Evolutionary conservation across 352 stramenopile genomes (phyloP).

Genomic region (Phytophthora meadii): DNA sequence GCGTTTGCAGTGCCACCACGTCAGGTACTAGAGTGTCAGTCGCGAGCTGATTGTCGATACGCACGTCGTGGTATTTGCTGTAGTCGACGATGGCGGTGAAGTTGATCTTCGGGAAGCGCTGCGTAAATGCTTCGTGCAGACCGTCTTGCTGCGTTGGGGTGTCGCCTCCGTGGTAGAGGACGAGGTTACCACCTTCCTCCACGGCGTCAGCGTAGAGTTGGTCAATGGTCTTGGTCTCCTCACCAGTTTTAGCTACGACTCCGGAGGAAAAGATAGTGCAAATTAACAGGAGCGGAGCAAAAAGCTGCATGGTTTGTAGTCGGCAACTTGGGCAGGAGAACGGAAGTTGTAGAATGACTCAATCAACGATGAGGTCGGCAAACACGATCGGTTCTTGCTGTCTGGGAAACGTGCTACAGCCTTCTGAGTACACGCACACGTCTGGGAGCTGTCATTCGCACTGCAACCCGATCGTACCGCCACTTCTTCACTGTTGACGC

Average conservation of each 20-base stretch:
- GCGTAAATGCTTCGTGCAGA: not conserved
- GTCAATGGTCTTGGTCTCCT: slow-evolving; percentile 52
- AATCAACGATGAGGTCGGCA: too few relatives aligned
- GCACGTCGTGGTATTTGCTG: slow-evolving; percentile 67
- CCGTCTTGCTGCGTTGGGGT: slow-evolving; percentile 33
- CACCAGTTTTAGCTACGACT: too few relatives aligned
- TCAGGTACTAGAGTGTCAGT: slow-evolving; percentile 48
- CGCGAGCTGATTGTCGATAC: slow-evolving; percentile 68
- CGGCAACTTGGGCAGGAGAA: too few relatives aligned
- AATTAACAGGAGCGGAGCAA: too few relatives aligned
- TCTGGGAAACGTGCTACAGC: too few relatives aligned
- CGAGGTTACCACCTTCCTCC: slow-evolving; percentile 54
- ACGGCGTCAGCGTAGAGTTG: slow-evolving; percentile 56
- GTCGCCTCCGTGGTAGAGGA: slow-evolving; percentile 53
- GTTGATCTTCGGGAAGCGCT: slow-evolving; percentile 46
- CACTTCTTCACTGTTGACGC: too few relatives aligned
- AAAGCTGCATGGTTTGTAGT: not conserved
- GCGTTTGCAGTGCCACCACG: slow-evolving; percentile 52
- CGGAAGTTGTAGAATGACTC: too few relatives aligned
- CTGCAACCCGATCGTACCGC: too few relatives aligned
- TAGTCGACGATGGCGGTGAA: slow-evolving; percentile 65
- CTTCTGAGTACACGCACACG: too few relatives aligned
- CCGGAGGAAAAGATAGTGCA: too few relatives aligned
- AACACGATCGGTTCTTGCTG: too few relatives aligned
- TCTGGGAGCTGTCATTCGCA: too few relatives aligned